Percentiles rank a stretch among this genome's conserved stretches.
Conservation (phyloP, 768 basidiomycete genomes). For the Suillus hirtellus region DNA sequence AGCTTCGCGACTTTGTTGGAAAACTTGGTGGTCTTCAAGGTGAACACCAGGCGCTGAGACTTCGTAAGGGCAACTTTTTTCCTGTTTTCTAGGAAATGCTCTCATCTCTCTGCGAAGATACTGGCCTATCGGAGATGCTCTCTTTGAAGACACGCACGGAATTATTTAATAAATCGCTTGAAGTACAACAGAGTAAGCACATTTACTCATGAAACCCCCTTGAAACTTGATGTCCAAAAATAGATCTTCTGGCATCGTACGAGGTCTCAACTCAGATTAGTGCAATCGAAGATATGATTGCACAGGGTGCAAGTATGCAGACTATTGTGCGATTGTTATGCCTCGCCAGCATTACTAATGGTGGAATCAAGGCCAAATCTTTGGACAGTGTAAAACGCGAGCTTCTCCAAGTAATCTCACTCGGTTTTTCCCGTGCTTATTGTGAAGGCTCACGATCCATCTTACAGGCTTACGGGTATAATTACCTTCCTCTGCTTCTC, state of each 20-base stretch:
- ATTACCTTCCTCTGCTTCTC: slow-evolving; percentile 66
- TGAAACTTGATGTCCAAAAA: slow-evolving; percentile 8
- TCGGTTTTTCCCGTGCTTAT: neutral
- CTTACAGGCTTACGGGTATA: slow-evolving; percentile 73
- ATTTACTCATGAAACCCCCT: slow-evolving; percentile 11
- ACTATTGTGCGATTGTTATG: slow-evolving; percentile 79
- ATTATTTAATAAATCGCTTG: slow-evolving; percentile 86
- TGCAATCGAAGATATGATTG: slow-evolving; percentile 90
- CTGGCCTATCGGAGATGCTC: slow-evolving; percentile 89
- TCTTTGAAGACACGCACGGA: slow-evolving; percentile 83
- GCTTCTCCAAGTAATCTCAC: slow-evolving; percentile 66
- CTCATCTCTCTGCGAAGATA: slow-evolving; percentile 56
- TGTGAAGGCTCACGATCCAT: slow-evolving; percentile 6
- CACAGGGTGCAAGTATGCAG: slow-evolving; percentile 82
- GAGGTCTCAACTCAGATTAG: slow-evolving; percentile 76
- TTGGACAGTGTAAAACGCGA: slow-evolving; percentile 91
- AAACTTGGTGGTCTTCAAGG: slow-evolving; percentile 89
- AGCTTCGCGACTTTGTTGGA: slow-evolving; percentile 93
- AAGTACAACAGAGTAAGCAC: slow-evolving; percentile 89
- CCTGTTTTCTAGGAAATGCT: slow-evolving; percentile 8
- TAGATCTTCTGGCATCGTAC: slow-evolving; percentile 94
- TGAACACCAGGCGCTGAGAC: slow-evolving; percentile 84
- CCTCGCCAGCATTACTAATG: slow-evolving; percentile 79
- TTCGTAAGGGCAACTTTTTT: slow-evolving; percentile 60
- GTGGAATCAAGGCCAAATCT: slow-evolving; percentile 84